Evolutionary conservation across 2,329 filamentous ascomycete genomes (phyloP).

Genomic region (Arthrobotrys megalospora): DNA sequence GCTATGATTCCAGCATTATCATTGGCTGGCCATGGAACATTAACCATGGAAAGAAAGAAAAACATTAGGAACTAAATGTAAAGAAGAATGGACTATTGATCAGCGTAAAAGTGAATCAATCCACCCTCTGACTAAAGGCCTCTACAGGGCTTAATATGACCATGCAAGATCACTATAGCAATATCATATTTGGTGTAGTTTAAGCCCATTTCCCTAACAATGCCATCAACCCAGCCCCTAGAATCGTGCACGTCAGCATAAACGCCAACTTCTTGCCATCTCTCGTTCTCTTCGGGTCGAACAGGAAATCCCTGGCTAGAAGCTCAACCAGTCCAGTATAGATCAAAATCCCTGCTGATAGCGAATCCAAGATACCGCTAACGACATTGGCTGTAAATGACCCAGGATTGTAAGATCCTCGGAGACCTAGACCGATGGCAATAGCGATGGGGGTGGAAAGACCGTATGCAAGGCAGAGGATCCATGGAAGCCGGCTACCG

Average conservation of each 20-base stretch:
- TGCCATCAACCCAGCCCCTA: slow-evolving; percentile 79
- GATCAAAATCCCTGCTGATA: slow-evolving; percentile 82
- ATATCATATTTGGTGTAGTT: slow-evolving; percentile 30
- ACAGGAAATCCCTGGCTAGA: slow-evolving; percentile 82
- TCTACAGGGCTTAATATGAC: not conserved
- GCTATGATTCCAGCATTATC: no score
- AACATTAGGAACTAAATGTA: no score
- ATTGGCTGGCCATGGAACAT: no score
- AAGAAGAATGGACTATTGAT: no score
- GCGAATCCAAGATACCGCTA: slow-evolving; percentile 80
- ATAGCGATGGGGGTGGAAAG: slow-evolving; percentile 83
- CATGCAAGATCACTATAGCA: not conserved
- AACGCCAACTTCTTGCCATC: slow-evolving; percentile 71
- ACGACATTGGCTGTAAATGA: slow-evolving; percentile 78
- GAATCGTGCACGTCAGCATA: slow-evolving; percentile 71
- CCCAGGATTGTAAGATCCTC: slow-evolving; percentile 81
- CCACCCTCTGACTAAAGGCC: not conserved
- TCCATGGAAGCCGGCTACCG: slow-evolving; percentile 67
- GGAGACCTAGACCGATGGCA: slow-evolving; percentile 82
- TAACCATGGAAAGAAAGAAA: no score
- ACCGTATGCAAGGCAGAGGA: slow-evolving; percentile 77
- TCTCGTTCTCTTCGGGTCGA: slow-evolving; percentile 67
- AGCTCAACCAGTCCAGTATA: slow-evolving; percentile 87
- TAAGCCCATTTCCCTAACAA: slow-evolving; percentile 82
- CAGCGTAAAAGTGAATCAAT: no score